Evolutionary conservation across 352 stramenopile species (phyloP), one percentile per base, ranked within the genome.

Genomic region (Stramenopiles sp.): DNA sequence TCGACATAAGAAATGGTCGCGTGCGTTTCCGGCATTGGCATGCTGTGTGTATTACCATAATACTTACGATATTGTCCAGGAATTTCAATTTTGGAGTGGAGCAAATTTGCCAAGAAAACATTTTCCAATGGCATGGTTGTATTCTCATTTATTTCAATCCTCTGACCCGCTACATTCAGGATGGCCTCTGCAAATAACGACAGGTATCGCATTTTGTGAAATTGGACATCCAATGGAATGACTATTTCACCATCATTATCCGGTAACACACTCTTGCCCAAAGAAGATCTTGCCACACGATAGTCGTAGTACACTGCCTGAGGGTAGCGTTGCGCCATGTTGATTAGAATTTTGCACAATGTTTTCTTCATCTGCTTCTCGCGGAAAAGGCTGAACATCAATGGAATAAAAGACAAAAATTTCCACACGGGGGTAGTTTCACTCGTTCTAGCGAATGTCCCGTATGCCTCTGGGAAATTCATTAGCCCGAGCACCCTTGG

Each of bases 361-460:
- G 53, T 2, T 33, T 35, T 71, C 35, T 33, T 2, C 53, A 71
- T 6, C 33, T 2, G 12, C 12, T 63, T 4, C 33, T 71, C 12
- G 6, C 35, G 2, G 2, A 35, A 35, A 6, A 71, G 12, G 33
- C 31, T 33, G 31, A 71, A 35, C 53, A 71, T 71, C 35, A 71
- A 71, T 71, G 53, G 53, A 6, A 71, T 6, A 71, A 71, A 71
- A 2, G 4, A 35, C 12, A 71, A 71, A 71, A 71, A 71, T 71
- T 71, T 71, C 53, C 53, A 71, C 6, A n/a, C n/a, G n/a, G n/a
- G n/a, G n/a, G n/a, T n/a, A n/a, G n/a, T n/a, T n/a, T n/a, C n/a
- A n/a, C n/a, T n/a, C n/a, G n/a, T n/a, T n/a, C n/a, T n/a, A n/a
- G n/a, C n/a, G n/a, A n/a, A n/a, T n/a, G n/a, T n/a, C n/a, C n/a